Percentiles rank a stretch among this genome's conserved stretches.
phyloP scores from a whole-genome alignment of 371 early-diverging fungal species.

The Mortierella sp. region DNA sequence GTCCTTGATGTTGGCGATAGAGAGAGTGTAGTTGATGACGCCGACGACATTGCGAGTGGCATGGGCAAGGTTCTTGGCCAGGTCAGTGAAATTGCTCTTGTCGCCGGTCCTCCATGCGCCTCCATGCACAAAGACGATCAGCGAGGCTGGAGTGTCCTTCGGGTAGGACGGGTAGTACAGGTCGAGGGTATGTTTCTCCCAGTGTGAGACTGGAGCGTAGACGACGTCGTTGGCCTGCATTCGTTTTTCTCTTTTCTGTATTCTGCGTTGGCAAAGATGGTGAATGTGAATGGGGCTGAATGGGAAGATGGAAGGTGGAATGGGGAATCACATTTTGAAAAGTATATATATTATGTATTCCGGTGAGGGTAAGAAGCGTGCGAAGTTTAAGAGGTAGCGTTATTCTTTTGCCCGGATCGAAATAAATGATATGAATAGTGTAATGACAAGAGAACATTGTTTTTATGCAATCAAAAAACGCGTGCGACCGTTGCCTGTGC shows the following conservation, averaged over 20 bases:
- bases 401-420: no score
- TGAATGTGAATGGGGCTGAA: slow-evolving; percentile 1
- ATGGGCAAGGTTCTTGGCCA: slow-evolving; percentile 59
- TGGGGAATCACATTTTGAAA: background rate
- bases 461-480: no score
- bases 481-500: no score
- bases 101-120: slow-evolving; percentile 89
- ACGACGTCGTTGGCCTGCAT: slow-evolving; percentile 20
- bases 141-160: slow-evolving; percentile 38
- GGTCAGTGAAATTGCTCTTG: slow-evolving; percentile 65
- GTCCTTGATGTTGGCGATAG: slow-evolving; percentile 36
- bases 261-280: background rate
- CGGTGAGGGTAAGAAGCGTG: slow-evolving; percentile 1
- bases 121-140: slow-evolving; percentile 81
- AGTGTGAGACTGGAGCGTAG: slow-evolving; percentile 50
- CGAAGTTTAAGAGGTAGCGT: no score
- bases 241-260: background rate
- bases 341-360: background rate
- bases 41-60: slow-evolving; percentile 68
- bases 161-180: slow-evolving; percentile 55
- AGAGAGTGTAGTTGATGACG: slow-evolving; percentile 76
- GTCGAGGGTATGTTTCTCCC: slow-evolving; percentile 61
- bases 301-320: slow-evolving; percentile 36
- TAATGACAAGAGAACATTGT: no score
- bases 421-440: no score